Percentiles rank a stretch among this genome's conserved stretches.
These are phyloP conservation scores for Hymenoscyphus fraxineus DNA, from an alignment of 2,329 filamentous ascomycete genomes.

Conservation along the genomic window DNA sequence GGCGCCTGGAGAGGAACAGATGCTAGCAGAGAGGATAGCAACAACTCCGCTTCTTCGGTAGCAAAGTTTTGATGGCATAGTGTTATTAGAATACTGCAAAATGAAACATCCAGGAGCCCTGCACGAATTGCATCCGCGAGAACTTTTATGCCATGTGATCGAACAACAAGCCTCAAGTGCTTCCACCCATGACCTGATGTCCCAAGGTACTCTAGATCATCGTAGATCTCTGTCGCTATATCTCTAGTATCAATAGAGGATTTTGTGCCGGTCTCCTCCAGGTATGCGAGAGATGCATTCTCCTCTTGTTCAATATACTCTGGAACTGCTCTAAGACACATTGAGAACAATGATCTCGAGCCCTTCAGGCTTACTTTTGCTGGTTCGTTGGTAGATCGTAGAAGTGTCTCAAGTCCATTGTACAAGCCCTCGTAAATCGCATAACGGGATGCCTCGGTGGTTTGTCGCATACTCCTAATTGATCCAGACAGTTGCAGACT, in stretches of 20 bases:
- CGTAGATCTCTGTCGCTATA: slow-evolving; percentile 45
- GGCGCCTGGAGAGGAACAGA: slow-evolving; percentile 38
- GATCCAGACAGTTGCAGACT: slow-evolving; percentile 28
- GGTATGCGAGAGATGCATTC: slow-evolving; percentile 38
- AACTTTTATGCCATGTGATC: slow-evolving; percentile 45
- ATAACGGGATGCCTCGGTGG: slow-evolving; percentile 32
- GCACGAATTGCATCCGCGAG: slow-evolving; percentile 42
- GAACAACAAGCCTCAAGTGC: slow-evolving; percentile 43
- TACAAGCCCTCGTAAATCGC: slow-evolving; percentile 45
- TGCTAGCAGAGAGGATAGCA: slow-evolving; percentile 38
- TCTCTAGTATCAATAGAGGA: slow-evolving; percentile 34
- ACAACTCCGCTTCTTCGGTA: slow-evolving; percentile 39
- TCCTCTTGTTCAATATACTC: slow-evolving; percentile 46
- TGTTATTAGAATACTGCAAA: slow-evolving; percentile 41
- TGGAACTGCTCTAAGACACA: slow-evolving; percentile 48
- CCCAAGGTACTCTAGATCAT: slow-evolving; percentile 45
- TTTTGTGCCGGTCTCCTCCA: slow-evolving; percentile 38
- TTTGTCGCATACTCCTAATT: slow-evolving; percentile 36
- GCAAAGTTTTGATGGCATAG: slow-evolving; percentile 40
- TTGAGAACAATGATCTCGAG: slow-evolving; percentile 43
- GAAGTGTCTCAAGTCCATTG: slow-evolving; percentile 42
- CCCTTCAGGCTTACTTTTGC: slow-evolving; percentile 24
- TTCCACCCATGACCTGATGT: slow-evolving; percentile 42
- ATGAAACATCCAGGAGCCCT: slow-evolving; percentile 41
- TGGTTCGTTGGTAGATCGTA: slow-evolving; percentile 39